Conservation (phyloP, 768 basidiomycete species). For the Cystofilobasidium capitatum region DNA sequence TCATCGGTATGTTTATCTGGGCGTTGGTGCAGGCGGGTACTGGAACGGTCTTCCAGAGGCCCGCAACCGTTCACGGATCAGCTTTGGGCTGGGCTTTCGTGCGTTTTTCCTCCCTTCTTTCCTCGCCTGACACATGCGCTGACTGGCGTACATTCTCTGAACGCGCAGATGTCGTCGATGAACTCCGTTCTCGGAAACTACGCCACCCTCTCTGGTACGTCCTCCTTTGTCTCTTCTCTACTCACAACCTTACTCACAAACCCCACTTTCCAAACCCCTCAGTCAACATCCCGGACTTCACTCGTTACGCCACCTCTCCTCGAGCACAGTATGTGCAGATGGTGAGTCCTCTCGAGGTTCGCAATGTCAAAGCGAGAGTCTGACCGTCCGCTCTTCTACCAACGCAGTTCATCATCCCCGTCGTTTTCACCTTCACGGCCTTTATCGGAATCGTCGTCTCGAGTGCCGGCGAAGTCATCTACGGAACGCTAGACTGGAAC, state of each 20-base stretch:
- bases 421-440: conserved; percentile 63
- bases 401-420: conserved; percentile 59
- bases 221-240: neutral
- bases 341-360: neutral
- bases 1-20: conserved; percentile 69
- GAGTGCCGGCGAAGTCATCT: conserved; percentile 60
- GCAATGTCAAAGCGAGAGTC: too few species aligned
- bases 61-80: conserved; percentile 49
- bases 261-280: neutral
- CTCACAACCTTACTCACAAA: neutral
- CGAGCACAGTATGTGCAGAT: conserved; percentile 63
- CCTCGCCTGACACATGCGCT: too few species aligned
- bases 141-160: too few species aligned
- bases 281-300: conserved; percentile 74
- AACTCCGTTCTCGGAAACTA: conserved; percentile 70
- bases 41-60: conserved; percentile 51
- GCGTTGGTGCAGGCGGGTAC: conserved; percentile 53
- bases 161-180: too few species aligned
- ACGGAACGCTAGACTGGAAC: conserved; percentile 55
- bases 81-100: conserved; percentile 69
- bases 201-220: conserved; percentile 39
- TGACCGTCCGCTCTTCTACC: neutral
- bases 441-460: conserved; percentile 67
- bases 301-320: conserved; percentile 55
- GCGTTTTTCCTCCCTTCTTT: too few species aligned